phyloP scores from a whole-genome alignment of 1,284 basidiomycete genomes.

The Ustilago loliicola region DNA sequence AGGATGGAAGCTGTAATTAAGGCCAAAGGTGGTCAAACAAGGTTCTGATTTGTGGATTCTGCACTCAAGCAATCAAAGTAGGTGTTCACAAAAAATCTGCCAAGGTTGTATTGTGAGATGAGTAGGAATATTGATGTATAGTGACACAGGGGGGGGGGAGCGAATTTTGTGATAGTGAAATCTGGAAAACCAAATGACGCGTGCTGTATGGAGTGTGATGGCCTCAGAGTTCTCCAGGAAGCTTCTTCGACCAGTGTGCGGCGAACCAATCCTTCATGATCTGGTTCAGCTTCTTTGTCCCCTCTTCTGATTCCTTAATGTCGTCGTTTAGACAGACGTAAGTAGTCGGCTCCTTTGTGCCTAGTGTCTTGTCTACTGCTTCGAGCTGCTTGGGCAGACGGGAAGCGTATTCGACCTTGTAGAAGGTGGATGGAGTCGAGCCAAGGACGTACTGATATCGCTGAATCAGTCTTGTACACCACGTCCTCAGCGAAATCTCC shows the following conservation, averaged over 20 bases:
- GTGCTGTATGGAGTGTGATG: background rate
- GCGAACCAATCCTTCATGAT: constrained; percentile 49
- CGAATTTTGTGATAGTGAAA: too few relatives aligned
- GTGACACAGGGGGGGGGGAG: too few relatives aligned
- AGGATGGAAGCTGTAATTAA: too few relatives aligned
- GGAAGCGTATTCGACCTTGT: constrained; percentile 46
- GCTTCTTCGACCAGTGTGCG: constrained; percentile 20
- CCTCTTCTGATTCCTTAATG: constrained; percentile 36
- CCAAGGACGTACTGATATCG: constrained; percentile 47
- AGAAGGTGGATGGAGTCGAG: constrained; percentile 43
- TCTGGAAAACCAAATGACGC: too few relatives aligned
- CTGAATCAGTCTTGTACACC: constrained; percentile 45
- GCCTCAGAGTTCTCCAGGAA: constrained; percentile 27
- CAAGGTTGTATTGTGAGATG: too few relatives aligned
- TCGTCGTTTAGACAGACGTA: constrained; percentile 57
- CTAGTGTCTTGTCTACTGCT: constrained; percentile 28
- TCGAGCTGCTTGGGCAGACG: constrained; percentile 29
- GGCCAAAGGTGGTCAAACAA: too few relatives aligned
- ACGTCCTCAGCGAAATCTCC: constrained; percentile 27
- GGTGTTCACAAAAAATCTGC: too few relatives aligned
- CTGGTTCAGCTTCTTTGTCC: constrained; percentile 29
- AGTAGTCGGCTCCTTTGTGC: constrained; percentile 19
- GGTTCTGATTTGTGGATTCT: too few relatives aligned
- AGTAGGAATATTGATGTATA: too few relatives aligned
- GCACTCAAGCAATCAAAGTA: too few relatives aligned